Evolutionary conservation across 345 rosid species (phyloP).

Genomic region (Raphanus raphanistrum): DNA sequence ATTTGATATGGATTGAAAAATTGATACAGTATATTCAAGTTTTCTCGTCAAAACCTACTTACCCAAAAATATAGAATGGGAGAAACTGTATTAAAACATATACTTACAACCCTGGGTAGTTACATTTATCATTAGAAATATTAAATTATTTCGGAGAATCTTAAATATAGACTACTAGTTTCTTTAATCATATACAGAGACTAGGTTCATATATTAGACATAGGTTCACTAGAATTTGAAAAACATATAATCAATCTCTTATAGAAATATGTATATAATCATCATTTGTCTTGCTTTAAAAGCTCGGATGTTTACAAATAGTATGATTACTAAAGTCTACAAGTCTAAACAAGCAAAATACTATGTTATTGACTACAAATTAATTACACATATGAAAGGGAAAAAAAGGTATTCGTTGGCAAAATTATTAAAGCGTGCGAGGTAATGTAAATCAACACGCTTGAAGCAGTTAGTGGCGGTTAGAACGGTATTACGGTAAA

Average conservation of each 20-base stretch:
- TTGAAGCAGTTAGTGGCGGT: slow-evolving; percentile 47
- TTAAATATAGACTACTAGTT: neutral
- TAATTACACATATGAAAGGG: neutral
- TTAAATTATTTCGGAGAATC: neutral
- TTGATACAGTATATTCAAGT: no score
- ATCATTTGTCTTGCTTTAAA: neutral
- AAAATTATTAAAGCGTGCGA: slow-evolving; percentile 28
- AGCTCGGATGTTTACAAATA: neutral
- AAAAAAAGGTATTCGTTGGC: neutral
- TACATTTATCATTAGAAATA: neutral
- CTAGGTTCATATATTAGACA: neutral
- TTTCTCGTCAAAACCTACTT: neutral
- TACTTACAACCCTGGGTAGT: neutral
- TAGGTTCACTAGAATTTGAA: neutral
- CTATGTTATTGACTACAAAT: neutral
- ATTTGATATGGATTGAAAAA: neutral
- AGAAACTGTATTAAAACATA: neutral
- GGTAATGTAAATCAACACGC: slow-evolving; percentile 17
- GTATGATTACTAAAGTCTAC: neutral
- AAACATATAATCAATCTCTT: neutral
- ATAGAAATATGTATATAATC: neutral
- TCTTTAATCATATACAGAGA: neutral
- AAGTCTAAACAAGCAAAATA: neutral
- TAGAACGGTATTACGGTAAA: slow-evolving; percentile 29
- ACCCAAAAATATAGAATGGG: neutral